Conservation (phyloP, 2,329 filamentous ascomycete genomes). For the Colletotrichum endophyticum region DNA sequence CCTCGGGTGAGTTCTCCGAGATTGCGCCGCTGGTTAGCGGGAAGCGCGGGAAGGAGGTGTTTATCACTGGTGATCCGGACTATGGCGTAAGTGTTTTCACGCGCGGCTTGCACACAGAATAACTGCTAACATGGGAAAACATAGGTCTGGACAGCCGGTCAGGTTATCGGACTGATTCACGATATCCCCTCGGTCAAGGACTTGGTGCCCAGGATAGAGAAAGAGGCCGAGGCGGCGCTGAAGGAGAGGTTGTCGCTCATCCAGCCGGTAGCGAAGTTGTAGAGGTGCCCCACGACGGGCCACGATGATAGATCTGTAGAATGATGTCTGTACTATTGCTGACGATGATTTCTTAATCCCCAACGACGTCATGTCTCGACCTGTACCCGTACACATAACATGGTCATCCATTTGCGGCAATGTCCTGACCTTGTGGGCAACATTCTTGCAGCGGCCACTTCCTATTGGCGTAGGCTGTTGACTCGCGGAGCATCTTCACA, state of each 20-base stretch:
- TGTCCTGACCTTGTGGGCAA: neutral
- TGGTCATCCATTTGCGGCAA: neutral
- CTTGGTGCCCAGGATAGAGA: conserved; percentile 75
- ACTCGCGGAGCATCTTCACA: conserved; percentile 17
- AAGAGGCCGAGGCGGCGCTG: conserved; percentile 73
- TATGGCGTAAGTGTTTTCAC: conserved; percentile 71
- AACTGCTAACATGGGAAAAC: conserved; percentile 10
- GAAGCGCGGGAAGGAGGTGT: conserved; percentile 89
- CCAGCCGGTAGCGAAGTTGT: conserved; percentile 64
- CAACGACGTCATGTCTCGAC: neutral
- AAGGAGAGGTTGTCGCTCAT: conserved; percentile 63
- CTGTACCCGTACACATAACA: neutral
- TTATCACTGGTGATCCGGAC: conserved; percentile 88
- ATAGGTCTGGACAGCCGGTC: conserved; percentile 94
- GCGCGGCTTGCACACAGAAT: neutral
- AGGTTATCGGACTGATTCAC: conserved; percentile 89
- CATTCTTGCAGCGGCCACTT: neutral
- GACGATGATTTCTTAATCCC: neutral
- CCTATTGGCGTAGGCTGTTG: conserved; percentile 2
- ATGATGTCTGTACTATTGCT: neutral
- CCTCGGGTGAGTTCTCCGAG: conserved; percentile 86
- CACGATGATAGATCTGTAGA: neutral
- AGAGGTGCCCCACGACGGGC: conserved; percentile 24
- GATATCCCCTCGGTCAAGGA: conserved; percentile 79
- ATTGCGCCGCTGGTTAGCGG: conserved; percentile 88